Base-by-base conservation (phyloP, 495 filamentous ascomycete genomes). In the Viridothelium virens region DNA sequence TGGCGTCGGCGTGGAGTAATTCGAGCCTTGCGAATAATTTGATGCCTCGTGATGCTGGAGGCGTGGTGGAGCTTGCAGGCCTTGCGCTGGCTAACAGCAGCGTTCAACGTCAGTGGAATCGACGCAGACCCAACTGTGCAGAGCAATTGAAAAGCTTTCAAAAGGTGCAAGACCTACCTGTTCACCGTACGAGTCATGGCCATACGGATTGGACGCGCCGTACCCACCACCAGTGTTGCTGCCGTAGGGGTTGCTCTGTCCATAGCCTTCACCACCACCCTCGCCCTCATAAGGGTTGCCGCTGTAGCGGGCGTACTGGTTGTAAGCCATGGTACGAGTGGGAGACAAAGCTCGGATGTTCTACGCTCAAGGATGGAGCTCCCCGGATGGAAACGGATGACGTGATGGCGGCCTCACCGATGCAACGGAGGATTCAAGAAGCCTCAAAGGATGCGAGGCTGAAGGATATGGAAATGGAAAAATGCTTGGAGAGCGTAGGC, bases 221-320 rank as follows among this genome's bases (percentile, higher is more conserved):
- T 85, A 83, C 31, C 84, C 84, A 64, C 75, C 74, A 11, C 69
- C 81, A 78, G 53, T 59, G 41, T 75, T 76, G 39, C 67, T 37
- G 46, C 75, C 74, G 62, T 79, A 80, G n/a, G 78, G 78, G 67
- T 80, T 80, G 18, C 78, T 78, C 64, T 77, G 76, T 38, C 61
- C 59, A 56, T 67, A 67, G 37, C 61, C 61, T 41, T 11, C 41
- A 41, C 61, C 50, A 16, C 61, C 65, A 36, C 31, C 62, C 50
- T 69, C 50, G 38, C 65, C 37, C 16, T 65, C 70, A 46, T 72
- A 72, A n/a, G 70, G 70, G 37, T 72, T 72, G 14, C 70, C 70
- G n/a, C 68, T 66, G 62, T 72, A 70, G 11, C 66, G 62, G 7
- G 56, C 62, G 41, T 72, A 72, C 63, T 68, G 68, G 38, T 70